Evolutionary conservation across 768 basidiomycete species (phyloP), one percentile per base, ranked within the genome.

Genomic region (Podaxis sp.): DNA sequence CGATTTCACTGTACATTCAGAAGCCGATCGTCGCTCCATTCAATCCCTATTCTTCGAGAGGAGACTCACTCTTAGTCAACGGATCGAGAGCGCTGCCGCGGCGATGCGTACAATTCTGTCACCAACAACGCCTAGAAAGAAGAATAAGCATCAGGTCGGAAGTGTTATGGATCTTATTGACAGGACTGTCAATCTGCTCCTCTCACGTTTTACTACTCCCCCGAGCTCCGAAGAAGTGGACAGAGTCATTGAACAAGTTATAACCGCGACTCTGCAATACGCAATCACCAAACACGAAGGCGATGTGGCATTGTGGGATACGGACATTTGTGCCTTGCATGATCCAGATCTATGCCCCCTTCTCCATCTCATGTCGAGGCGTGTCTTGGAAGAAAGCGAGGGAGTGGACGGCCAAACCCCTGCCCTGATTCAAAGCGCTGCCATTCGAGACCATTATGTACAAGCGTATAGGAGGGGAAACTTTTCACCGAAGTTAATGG

Each of bases 151-250:
- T 61, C 81, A 77, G 68, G 77, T 90, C 13, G 83, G 78, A 28
- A 85, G 84, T 63, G 90, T 90, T 51, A 87, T 91, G 82, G 87
- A 91, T 69, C 82, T 91, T 62, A 90, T 92, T 59, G 86, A 86
- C 61, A 78, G 81, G 52, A 82, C 88, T 0, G 86, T 90, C 18
- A 81, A 82, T 54, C 73, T 81, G 1, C 77, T 92, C 5, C 73
- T 90, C 23, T 66, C 72, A 2, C 75, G 86, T 61, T 78, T 82
- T 3, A 69, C 74, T 7, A 70, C 79, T 14, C 76, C 77, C 2
- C 72, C 88, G 68, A 78, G 81, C 9, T 72, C 83, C 0, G 85
- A 84, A n/a, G 90, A 93, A 71, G 73, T 85, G 27, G 87, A 87
- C 50, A 71, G 66, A 11, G 81, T 90, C 46, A 77, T 88, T 32